Conservation (phyloP, 208 protist species). For the Trypanosoma boissoni region DNA sequence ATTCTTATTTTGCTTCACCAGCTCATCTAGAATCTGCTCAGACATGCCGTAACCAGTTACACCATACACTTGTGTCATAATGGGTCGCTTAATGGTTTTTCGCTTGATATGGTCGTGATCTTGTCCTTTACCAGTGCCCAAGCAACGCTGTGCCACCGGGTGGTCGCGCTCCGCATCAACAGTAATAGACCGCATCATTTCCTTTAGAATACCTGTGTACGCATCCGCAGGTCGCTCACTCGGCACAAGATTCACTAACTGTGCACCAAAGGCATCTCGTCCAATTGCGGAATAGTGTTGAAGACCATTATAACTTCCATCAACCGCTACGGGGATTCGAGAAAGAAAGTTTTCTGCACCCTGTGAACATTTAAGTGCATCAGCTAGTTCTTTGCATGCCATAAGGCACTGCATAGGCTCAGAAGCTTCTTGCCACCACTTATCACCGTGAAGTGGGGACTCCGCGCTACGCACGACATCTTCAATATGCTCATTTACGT, state of each 20-base stretch:
- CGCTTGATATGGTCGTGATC: slow-evolving; percentile 93
- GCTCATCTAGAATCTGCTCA: slow-evolving; percentile 93
- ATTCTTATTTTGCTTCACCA: slow-evolving; percentile 90
- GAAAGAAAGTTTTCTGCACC: slow-evolving; percentile 88
- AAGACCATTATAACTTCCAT: slow-evolving; percentile 97
- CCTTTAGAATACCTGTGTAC: slow-evolving; percentile 94
- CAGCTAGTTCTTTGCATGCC: slow-evolving; percentile 92
- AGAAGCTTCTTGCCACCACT: slow-evolving; percentile 94
- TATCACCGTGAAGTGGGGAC: slow-evolving; percentile 69
- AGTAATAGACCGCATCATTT: slow-evolving; percentile 88
- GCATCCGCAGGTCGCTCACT: slow-evolving; percentile 93
- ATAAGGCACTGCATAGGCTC: slow-evolving; percentile 96
- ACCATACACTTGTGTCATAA: slow-evolving; percentile 98
- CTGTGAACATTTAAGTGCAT: slow-evolving; percentile 88
- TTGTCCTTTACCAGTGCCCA: slow-evolving; percentile 77
- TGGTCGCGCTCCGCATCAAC: slow-evolving; percentile 80
- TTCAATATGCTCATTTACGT: slow-evolving; percentile 92
- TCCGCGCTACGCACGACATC: slow-evolving; percentile 88
- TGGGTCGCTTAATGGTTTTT: slow-evolving; percentile 98
- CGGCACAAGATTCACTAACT: slow-evolving; percentile 95
- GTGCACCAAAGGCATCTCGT: slow-evolving; percentile 94
- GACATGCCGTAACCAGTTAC: slow-evolving; percentile 97
- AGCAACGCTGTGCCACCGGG: slow-evolving; percentile 79
- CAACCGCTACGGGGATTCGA: slow-evolving; percentile 95
- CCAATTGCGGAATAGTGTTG: slow-evolving; percentile 99